A percentile compares a stretch with the other conserved stretches of the same genome.
phyloP scores from a whole-genome alignment of 306 rosid genomes.

The barrel medic (Medicago truncatula) region MtrunA17r5.0-ANR NC_053046.1:6472501-6473000 shows the following conservation, averaged over 20 bases:
- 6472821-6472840: background rate
- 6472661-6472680: slow-evolving; percentile 33
- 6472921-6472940: slow-evolving; percentile 1
- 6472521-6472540: slow-evolving; percentile 6
- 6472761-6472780: slow-evolving; percentile 78
- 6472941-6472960: slow-evolving; percentile 3
- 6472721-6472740: slow-evolving; percentile 87
- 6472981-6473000: background rate
- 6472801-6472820: slow-evolving; percentile 22
- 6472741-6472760: slow-evolving; percentile 93
- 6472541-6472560: background rate
- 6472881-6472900: slow-evolving; percentile 29
- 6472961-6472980: background rate
- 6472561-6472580: slow-evolving; percentile 20
- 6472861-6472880: background rate
- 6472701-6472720: slow-evolving; percentile 80
- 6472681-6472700: slow-evolving; percentile 19
- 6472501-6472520: background rate
- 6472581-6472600: slow-evolving; percentile 28
- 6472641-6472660: slow-evolving; percentile 22
- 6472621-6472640: slow-evolving; percentile 13
- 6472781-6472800: slow-evolving; percentile 79
- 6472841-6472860: slow-evolving; percentile 5
- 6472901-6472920: background rate
- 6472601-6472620: slow-evolving; percentile 2